Evolutionary conservation across 176 grass and related monocot species (phyloP), one percentile per base, ranked within the genome.

Genomic region (Alopecurus myosuroides): DNA sequence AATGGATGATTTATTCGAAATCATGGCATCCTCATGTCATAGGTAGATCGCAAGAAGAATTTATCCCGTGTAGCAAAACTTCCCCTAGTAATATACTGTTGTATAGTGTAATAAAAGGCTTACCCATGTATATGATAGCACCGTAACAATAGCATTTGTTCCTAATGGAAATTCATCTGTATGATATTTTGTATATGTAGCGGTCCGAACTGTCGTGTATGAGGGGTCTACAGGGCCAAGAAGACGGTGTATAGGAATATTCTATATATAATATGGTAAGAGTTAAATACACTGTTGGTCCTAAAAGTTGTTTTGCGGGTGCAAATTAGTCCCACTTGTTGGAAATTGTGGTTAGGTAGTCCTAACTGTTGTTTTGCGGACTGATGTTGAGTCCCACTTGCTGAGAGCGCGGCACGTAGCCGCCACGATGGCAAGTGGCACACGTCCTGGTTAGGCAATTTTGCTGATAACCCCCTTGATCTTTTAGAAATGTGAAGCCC

Each of bases 1-100:
- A 77, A 98, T 89, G 83, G 95, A 78, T 63, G 93, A 98, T 92
- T 95, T 98, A 77, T 98, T 98, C 87, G 95, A 87, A 82, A 98
- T 95, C 93, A 98, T 98, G 58, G 95, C 95, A 81, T 95, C 95
- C 82, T 98, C 95, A 98, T 98, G 84, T 98, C 95, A 85, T 98
- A 98, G 73, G 93, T 98, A 77, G 64, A 82, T 78, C 20, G 31
- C 51, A 84, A 75, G 33, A 83, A 70, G 2, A 81, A 44, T 74
- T 71, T 28, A 85, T 52, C 78, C 72, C 25, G 71, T 77, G 18
- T 78, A 64, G 19, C 36, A 79, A 53, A 55, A 11, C 51, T 42
- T 44, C 13, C 37, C n/a, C 6, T 33, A 77, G 60, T 72, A 62
- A 35, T 23, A 36, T 53, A 66, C 41, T 81, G 61, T 10, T n/a